phyloP scores from a whole-genome alignment of 805 yeast species.

The Candida tallmaniae region DNA sequence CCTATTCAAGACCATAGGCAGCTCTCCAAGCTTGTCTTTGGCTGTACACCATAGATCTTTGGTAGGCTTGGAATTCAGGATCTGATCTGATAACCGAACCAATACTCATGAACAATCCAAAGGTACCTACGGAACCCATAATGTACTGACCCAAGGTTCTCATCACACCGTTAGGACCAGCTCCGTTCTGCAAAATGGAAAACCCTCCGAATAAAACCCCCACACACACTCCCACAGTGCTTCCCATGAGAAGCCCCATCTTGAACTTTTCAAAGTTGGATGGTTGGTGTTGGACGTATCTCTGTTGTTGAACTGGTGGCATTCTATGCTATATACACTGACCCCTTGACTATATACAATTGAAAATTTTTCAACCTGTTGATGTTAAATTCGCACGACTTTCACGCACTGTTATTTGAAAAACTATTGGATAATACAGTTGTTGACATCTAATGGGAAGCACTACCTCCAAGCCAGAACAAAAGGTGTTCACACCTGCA shows the following conservation, averaged over 20 bases:
- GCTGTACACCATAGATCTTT: slow-evolving; percentile 24
- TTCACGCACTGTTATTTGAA: too few relatives aligned
- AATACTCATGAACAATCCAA: slow-evolving; percentile 93
- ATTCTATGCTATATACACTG: too few relatives aligned
- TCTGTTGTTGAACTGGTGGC: slow-evolving; percentile 71
- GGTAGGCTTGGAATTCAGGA: slow-evolving; percentile 28
- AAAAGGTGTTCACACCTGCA: slow-evolving; percentile 61
- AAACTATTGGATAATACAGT: not conserved
- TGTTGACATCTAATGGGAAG: too few relatives aligned
- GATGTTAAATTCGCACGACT: too few relatives aligned
- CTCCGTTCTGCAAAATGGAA: slow-evolving; percentile 86
- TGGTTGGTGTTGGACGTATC: slow-evolving; percentile 54
- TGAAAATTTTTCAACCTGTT: slow-evolving; percentile 5
- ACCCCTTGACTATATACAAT: slow-evolving; percentile 4
- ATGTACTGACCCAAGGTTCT: slow-evolving; percentile 95
- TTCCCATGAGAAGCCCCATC: slow-evolving; percentile 98
- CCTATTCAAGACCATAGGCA: slow-evolving; percentile 2
- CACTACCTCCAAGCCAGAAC: slow-evolving; percentile 56
- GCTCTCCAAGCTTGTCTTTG: slow-evolving; percentile 16
- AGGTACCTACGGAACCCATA: slow-evolving; percentile 94
- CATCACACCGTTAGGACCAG: slow-evolving; percentile 98
- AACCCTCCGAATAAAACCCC: slow-evolving; percentile 94
- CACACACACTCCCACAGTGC: slow-evolving; percentile 86
- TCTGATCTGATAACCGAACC: slow-evolving; percentile 91
- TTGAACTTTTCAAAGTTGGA: slow-evolving; percentile 94